phyloP scores from a whole-genome alignment of 2,329 filamentous ascomycete genomes.

The Thermothelomyces thermophilus region DNA sequence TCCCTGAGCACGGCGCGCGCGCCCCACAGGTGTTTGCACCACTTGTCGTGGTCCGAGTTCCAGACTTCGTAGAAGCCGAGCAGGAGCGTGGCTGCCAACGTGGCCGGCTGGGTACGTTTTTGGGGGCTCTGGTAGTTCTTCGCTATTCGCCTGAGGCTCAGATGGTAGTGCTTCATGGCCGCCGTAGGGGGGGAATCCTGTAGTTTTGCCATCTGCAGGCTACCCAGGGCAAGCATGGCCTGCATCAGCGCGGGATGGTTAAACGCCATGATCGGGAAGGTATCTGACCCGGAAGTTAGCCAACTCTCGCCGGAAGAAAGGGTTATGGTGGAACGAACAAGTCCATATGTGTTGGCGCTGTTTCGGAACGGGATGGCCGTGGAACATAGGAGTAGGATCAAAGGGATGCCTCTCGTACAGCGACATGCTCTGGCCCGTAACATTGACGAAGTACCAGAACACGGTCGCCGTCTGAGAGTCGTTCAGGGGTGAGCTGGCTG shows the following conservation, averaged over 20 bases:
- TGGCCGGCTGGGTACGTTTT: constrained; percentile 68
- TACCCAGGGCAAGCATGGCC: constrained; percentile 80
- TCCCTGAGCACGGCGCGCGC: constrained; percentile 76
- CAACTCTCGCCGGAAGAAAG: too few species aligned
- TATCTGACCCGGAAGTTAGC: constrained; percentile 45
- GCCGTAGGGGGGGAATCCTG: constrained; percentile 68
- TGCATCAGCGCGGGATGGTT: constrained; percentile 83
- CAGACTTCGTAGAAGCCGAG: constrained; percentile 92
- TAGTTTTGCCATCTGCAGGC: constrained; percentile 79
- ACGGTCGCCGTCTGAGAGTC: constrained; percentile 74
- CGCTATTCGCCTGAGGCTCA: constrained; percentile 71
- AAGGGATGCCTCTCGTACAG: constrained; percentile 78
- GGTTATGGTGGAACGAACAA: constrained; percentile 36
- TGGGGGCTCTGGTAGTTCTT: constrained; percentile 64
- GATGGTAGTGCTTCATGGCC: constrained; percentile 86
- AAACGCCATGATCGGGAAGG: constrained; percentile 75
- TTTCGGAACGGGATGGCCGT: constrained; percentile 52
- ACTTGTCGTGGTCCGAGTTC: constrained; percentile 89
- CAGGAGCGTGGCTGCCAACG: constrained; percentile 79
- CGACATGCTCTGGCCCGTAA: constrained; percentile 79
- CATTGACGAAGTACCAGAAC: constrained; percentile 87
- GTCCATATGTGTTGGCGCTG: constrained; percentile 61
- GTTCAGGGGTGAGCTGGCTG: constrained; percentile 64
- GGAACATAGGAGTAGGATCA: constrained; percentile 62
- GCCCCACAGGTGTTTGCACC: constrained; percentile 87